These are phyloP conservation scores for Dipteronia sinensis DNA, from an alignment of 345 rosid genomes.

Conservation along the genomic window DNA sequence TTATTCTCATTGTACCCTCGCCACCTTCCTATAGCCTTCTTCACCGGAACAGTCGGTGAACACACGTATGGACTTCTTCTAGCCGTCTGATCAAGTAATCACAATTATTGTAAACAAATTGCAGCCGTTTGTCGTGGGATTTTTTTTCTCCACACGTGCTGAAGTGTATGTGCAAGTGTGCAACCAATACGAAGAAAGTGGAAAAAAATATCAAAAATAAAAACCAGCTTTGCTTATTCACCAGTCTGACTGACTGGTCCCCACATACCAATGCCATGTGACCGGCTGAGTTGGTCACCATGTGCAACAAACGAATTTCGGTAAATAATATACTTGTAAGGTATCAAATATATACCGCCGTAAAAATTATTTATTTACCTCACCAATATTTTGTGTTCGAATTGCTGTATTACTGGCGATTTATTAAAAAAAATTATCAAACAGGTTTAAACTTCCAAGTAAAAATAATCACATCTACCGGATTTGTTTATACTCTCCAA, in stretches of 20 bases:
- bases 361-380: too few relatives aligned
- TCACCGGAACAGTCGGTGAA: slow-evolving; percentile 28
- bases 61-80: slow-evolving; percentile 14
- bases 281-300: slow-evolving; percentile 64
- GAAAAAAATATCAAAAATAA: background rate
- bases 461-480: too few relatives aligned
- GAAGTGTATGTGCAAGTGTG: too few relatives aligned
- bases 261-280: slow-evolving; percentile 47
- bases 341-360: too few relatives aligned
- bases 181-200: slow-evolving; percentile 34
- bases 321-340: too few relatives aligned
- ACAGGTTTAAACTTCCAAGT: too few relatives aligned
- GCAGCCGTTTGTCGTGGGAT: slow-evolving; percentile 25
- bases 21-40: slow-evolving; percentile 15
- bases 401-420: too few relatives aligned
- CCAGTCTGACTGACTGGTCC: slow-evolving; percentile 23
- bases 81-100: slow-evolving; percentile 21
- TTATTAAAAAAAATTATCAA: too few relatives aligned
- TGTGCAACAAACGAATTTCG: too few relatives aligned
- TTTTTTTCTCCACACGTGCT: slow-evolving; percentile 44
- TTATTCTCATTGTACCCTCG: slow-evolving; percentile 5
- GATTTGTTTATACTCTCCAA: too few relatives aligned
- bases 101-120: background rate
- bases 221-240: slow-evolving; percentile 13
- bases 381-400: too few relatives aligned